A percentile compares a stretch with the other conserved stretches of the same genome.
phyloP scores from a whole-genome alignment of 2,329 filamentous ascomycete species.

The Diaporthe aspalathi region DNA sequence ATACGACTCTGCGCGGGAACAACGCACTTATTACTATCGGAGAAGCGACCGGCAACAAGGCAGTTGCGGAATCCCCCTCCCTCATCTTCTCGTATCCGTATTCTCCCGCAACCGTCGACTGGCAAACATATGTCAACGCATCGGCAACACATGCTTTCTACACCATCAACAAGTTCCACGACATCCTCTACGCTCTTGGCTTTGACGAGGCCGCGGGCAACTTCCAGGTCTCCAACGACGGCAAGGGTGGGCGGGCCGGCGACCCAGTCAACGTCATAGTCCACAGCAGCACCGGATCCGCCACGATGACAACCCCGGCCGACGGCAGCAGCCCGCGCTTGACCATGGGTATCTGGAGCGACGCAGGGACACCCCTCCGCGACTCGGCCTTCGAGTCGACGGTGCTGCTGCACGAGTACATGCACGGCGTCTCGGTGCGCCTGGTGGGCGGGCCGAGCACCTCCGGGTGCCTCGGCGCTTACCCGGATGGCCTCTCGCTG shows the following conservation, averaged over 20 bases:
- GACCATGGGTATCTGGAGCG: background rate
- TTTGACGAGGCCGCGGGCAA: background rate
- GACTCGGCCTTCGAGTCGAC: slow-evolving; percentile 1
- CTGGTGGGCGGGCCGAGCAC: background rate
- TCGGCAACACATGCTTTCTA: slow-evolving; percentile 1
- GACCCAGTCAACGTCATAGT: background rate
- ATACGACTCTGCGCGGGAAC: background rate
- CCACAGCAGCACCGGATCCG: background rate
- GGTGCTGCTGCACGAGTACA: background rate
- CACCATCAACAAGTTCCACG: background rate
- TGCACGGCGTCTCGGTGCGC: background rate
- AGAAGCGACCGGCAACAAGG: background rate
- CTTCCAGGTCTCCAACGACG: background rate
- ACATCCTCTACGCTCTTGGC: background rate
- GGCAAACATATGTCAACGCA: background rate
- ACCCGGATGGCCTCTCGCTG: background rate
- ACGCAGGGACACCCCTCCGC: background rate
- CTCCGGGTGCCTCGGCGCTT: background rate
- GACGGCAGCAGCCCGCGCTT: background rate
- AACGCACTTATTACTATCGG: background rate
- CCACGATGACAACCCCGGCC: background rate
- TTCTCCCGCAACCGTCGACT: background rate
- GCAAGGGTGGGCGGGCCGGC: background rate
- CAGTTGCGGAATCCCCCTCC: background rate
- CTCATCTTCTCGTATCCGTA: background rate